Base-by-base conservation (phyloP, 768 basidiomycete genomes). In the Imleria badia region DNA sequence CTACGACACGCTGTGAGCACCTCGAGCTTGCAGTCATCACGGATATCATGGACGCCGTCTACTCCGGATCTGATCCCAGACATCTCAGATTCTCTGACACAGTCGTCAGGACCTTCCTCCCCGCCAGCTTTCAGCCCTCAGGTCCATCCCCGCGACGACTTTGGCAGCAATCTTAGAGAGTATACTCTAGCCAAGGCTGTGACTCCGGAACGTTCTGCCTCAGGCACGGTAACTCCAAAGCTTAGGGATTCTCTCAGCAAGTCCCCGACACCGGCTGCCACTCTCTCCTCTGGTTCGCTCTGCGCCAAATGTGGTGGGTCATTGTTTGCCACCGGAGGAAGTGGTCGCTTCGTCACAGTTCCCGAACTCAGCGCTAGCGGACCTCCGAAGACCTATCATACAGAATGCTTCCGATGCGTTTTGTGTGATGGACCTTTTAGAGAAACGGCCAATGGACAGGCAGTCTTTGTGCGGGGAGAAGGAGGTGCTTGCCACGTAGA, bases 341-440 rank as follows among this genome's bases (percentile, higher is more conserved):
- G 80, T 7, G 84, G 86, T 39, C 81, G 80, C 53, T 91, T 85
- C 67, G 81, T 91, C 31, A 87, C 87, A 3, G 81, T 91, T 29
- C 87, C 89, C 8, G 81, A 79, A 52, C 68, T 72, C 47, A 69
- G 66, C 34, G 61, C 69, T 3, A 65, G 61, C 52, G 75, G 74
- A 17, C 71, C 73, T 22, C 78, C 83, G n/a, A 78, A 79, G 66
- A 77, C 78, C 20, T 93, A 88, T 62, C 91, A 94, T 60, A 76
- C 81, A 4, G 79, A 83, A 40, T 94, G 91, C 66, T 92, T 94
- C 70, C 82, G 78, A 48, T 94, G 91, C 62, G 74, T 68, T 20
- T 73, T 86, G 20, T 94, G 91, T 61, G 74, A 81, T 41, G 78
- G 80, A 17, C 64, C 76, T 10, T 90, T 94, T 61, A 81, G 79